Conservation (phyloP, 2,329 filamentous ascomycete genomes). For the Cladorrhinum sp. region DNA sequence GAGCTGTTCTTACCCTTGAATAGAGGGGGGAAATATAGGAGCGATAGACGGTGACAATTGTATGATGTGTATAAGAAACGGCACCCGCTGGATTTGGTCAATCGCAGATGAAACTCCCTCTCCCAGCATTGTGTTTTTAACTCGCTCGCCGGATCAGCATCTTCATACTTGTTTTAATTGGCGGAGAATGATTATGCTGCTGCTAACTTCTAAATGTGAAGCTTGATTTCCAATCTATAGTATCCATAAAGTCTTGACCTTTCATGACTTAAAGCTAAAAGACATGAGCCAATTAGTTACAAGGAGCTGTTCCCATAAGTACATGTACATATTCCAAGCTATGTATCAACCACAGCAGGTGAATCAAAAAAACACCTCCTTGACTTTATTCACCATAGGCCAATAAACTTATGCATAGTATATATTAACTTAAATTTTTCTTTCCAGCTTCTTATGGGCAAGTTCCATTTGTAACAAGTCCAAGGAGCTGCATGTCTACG, state of each 20-base stretch:
- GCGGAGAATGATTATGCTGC: no score
- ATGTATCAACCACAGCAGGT: background rate
- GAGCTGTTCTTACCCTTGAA: background rate
- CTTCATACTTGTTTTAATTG: background rate
- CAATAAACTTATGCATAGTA: background rate
- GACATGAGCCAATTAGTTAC: background rate
- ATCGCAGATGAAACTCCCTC: background rate
- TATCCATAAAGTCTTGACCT: background rate
- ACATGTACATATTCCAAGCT: background rate
- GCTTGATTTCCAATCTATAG: no score
- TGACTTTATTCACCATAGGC: background rate
- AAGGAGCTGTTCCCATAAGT: background rate
- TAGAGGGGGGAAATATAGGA: background rate
- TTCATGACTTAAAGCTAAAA: background rate
- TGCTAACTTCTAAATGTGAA: no score
- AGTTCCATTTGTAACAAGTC: background rate
- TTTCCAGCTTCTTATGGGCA: background rate
- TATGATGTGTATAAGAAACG: background rate
- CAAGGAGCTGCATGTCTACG: background rate
- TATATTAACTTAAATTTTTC: conserved; percentile 9
- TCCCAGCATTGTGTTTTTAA: background rate
- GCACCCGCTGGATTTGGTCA: background rate
- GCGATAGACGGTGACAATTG: background rate
- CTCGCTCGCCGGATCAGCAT: background rate
- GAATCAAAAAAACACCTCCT: background rate